Conservation (phyloP, 352 stramenopile genomes). For the Globisporangium sylvaticum region DNA sequence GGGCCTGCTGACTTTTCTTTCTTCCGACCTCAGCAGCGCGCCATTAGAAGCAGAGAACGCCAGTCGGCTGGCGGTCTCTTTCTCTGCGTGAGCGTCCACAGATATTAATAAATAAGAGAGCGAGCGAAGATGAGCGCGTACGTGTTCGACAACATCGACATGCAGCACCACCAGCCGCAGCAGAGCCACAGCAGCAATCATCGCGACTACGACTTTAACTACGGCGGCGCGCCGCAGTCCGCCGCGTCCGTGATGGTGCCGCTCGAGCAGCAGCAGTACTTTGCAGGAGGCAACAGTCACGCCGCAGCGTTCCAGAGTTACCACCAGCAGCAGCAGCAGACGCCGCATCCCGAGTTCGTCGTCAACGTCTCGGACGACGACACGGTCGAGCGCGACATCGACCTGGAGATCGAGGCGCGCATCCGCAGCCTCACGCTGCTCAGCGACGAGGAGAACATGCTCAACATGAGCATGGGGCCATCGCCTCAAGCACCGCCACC, state of each 20-base stretch:
- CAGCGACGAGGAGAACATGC: slow-evolving; percentile 16
- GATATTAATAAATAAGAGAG: neutral
- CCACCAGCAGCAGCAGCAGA: slow-evolving; percentile 8
- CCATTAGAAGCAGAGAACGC: neutral
- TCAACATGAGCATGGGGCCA: slow-evolving; percentile 8
- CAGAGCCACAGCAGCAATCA: neutral
- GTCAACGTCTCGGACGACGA: slow-evolving; percentile 62
- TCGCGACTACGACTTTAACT: neutral
- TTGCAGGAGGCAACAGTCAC: neutral
- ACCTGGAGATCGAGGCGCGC: slow-evolving; percentile 67
- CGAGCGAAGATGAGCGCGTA: slow-evolving; percentile 15
- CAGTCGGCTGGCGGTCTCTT: neutral
- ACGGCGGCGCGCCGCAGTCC: neutral
- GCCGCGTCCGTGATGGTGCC: slow-evolving; percentile 5
- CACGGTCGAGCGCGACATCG: slow-evolving; percentile 62
- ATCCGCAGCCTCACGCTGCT: slow-evolving; percentile 28
- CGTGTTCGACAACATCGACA: slow-evolving; percentile 17
- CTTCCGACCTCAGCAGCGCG: slow-evolving; percentile 10
- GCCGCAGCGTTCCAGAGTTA: neutral
- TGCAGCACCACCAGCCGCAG: slow-evolving; percentile 3
- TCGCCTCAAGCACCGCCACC: neutral
- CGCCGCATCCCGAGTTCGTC: slow-evolving; percentile 26
- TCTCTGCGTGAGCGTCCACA: neutral
- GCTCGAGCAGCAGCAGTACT: slow-evolving; percentile 11
- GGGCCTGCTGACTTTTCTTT: slow-evolving; percentile 11